A percentile compares a stretch with the other conserved stretches of the same genome.
These are phyloP conservation scores for Metschnikowia lachancei DNA, from an alignment of 805 yeast genomes.

Conservation along the genomic window DNA sequence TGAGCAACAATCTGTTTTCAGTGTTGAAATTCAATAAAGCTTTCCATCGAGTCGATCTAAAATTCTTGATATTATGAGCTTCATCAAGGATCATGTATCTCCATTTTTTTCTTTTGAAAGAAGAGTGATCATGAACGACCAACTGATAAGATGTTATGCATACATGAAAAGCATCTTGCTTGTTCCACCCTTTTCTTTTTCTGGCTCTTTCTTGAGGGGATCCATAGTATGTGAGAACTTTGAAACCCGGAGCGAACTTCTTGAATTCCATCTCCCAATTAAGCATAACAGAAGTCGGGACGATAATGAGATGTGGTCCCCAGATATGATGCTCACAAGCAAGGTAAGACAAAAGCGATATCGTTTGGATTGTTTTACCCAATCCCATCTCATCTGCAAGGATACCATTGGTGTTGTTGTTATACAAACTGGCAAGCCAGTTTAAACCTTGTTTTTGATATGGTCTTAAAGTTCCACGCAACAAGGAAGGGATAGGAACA, in stretches of 20 bases:
- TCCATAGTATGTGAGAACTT: constrained; percentile 93
- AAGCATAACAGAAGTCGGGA: constrained; percentile 94
- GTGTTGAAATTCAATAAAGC: constrained; percentile 92
- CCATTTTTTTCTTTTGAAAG: constrained; percentile 91
- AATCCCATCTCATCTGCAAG: constrained; percentile 99
- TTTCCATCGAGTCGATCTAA: constrained; percentile 96
- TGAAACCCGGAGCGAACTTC: constrained; percentile 96
- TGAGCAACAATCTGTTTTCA: constrained; percentile 76
- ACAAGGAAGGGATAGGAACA: constrained; percentile 72
- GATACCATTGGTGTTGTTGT: constrained; percentile 91
- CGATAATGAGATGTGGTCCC: constrained; percentile 98
- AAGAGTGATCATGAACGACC: constrained; percentile 95
- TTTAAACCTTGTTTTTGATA: constrained; percentile 96
- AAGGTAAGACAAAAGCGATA: constrained; percentile 75
- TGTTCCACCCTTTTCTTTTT: constrained; percentile 97
- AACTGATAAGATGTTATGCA: constrained; percentile 96
- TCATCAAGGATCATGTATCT: constrained; percentile 95
- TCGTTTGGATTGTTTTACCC: constrained; percentile 96
- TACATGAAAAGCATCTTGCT: constrained; percentile 91
- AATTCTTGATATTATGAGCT: constrained; percentile 96
- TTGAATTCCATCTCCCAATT: constrained; percentile 99
- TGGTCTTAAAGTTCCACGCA: constrained; percentile 80
- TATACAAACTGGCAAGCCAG: constrained; percentile 93
- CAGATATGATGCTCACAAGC: constrained; percentile 93
- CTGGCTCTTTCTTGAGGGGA: constrained; percentile 95